Conservation (phyloP, 2,329 filamentous ascomycete species). For the Neopestalotiopsis clavispora region DNA sequence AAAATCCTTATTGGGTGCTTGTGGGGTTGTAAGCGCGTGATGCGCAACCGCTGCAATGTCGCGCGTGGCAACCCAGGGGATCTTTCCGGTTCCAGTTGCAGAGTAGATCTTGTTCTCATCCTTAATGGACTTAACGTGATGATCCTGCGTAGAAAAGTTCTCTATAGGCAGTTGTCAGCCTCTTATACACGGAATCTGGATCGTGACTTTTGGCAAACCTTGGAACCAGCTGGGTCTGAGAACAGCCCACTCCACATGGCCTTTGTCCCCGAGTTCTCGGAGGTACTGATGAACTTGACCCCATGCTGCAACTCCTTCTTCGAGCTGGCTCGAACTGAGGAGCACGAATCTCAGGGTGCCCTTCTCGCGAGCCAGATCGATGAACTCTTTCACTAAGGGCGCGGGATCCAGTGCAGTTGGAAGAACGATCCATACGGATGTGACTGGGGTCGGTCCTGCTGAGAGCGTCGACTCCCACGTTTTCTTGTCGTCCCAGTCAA, state of each 20-base stretch:
- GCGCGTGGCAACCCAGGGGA: slow-evolving; percentile 51
- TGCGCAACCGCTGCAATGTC: slow-evolving; percentile 53
- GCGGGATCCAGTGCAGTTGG: slow-evolving; percentile 39
- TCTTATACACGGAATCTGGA: not conserved
- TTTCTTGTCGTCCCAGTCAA: slow-evolving; percentile 49
- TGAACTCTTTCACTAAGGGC: slow-evolving; percentile 42
- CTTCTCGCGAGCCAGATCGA: slow-evolving; percentile 43
- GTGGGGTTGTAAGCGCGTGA: slow-evolving; percentile 38
- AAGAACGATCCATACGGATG: slow-evolving; percentile 46
- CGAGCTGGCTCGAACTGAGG: slow-evolving; percentile 42
- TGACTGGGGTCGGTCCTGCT: slow-evolving; percentile 30
- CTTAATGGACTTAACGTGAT: slow-evolving; percentile 37
- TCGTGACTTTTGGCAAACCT: slow-evolving; percentile 15
- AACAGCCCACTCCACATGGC: slow-evolving; percentile 45
- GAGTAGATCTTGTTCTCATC: slow-evolving; percentile 16
- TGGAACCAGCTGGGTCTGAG: slow-evolving; percentile 54
- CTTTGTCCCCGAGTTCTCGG: slow-evolving; percentile 37
- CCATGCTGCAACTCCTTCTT: slow-evolving; percentile 40
- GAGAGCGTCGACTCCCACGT: slow-evolving; percentile 44
- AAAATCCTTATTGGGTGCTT: slow-evolving; percentile 46
- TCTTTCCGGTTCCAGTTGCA: slow-evolving; percentile 45
- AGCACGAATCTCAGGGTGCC: slow-evolving; percentile 50
- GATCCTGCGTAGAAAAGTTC: slow-evolving; percentile 5
- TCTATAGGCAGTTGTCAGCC: slow-evolving; percentile 24
- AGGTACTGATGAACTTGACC: slow-evolving; percentile 45